Evolutionary conservation across 371 early-diverging fungal species (phyloP), one percentile per base, ranked within the genome.

Genomic region (Mucor indicus): DNA sequence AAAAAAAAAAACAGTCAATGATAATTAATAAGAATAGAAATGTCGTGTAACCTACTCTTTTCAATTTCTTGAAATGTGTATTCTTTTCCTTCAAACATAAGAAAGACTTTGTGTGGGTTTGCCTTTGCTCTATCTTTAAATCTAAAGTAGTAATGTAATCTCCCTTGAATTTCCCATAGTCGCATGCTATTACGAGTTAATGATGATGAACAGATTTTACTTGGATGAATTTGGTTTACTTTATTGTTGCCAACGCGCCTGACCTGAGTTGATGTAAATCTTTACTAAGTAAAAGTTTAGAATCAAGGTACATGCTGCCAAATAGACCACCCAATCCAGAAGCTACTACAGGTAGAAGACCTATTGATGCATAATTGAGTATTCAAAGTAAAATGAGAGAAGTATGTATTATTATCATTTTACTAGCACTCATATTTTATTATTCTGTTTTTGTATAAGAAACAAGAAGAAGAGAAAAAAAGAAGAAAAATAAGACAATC

Each of bases 221-320:
- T 9, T 19, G 3, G 15, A 33, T 7, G 11, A 13, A n/a, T n/a
- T n/a, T 30, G 42, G 46, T 27, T 15, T 53, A 64, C 64, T 44
- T 12, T 16, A 50, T 1, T 17, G 39, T 21, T 19, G 51, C 36
- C 20, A 16, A 20, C 7, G 44, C 30, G 19, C 58, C 62, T 17
- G 57, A 21, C 24, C 38, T 37, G 6, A 67, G 20, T 43, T 67
- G 67, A 25, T 46, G 46, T 16, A 55, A 24, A 24, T 67, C 67
- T 31, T 47, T 48, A 20, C 60, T 44, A 2, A 67, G 36, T 11
- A 59, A 44, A 12, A 47, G 33, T 47, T 36, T 55, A 10, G 67
- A 43, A 38, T 67, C 67, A 8, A 62, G 42, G 32, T 67, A 67
- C 63, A 62, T 62, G 19, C 43, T 51, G n/a, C 63, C 63, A 23